A percentile compares a stretch with the other conserved stretches of the same genome.
Conservation (phyloP, 192 early-diverging fungal genomes). For the Coemansia sp. region DNA sequence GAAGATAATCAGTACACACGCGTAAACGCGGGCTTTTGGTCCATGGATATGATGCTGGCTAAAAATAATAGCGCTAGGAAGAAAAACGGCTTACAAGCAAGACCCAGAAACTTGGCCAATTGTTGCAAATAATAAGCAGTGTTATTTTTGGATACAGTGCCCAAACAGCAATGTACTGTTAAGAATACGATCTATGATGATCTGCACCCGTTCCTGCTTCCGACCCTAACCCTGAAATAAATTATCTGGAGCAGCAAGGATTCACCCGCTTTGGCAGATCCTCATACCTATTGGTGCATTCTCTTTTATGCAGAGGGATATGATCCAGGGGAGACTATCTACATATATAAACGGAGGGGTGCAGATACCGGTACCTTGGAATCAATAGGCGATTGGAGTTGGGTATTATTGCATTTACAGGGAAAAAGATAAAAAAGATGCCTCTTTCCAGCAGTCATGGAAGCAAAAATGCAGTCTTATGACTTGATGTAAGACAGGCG, state of each 20-base stretch:
- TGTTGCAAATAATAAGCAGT: too few species aligned
- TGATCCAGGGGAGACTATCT: slow-evolving; percentile 3
- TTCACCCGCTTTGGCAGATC: slow-evolving; percentile 12
- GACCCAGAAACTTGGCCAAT: too few species aligned
- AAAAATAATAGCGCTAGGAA: too few species aligned
- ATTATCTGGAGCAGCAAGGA: slow-evolving; percentile 3
- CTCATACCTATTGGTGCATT: neutral
- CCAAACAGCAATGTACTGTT: neutral
- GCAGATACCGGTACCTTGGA: slow-evolving; percentile 13
- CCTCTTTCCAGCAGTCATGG: neutral
- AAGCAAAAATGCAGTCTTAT: neutral
- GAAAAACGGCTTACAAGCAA: too few species aligned
- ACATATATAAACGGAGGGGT: neutral
- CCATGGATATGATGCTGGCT: too few species aligned
- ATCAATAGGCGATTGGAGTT: neutral
- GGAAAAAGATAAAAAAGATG: neutral
- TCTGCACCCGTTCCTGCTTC: neutral
- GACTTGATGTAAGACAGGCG: neutral
- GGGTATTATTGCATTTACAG: neutral
- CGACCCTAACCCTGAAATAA: neutral
- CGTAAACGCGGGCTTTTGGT: too few species aligned
- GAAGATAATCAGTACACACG: too few species aligned
- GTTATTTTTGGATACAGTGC: neutral
- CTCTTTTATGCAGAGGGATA: slow-evolving; percentile 1
- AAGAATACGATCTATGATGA: neutral